Percentiles rank a stretch among this genome's conserved stretches.
Evolutionary conservation across 2,329 filamentous ascomycete species (phyloP).

Genomic region (Penicillium sp.): DNA sequence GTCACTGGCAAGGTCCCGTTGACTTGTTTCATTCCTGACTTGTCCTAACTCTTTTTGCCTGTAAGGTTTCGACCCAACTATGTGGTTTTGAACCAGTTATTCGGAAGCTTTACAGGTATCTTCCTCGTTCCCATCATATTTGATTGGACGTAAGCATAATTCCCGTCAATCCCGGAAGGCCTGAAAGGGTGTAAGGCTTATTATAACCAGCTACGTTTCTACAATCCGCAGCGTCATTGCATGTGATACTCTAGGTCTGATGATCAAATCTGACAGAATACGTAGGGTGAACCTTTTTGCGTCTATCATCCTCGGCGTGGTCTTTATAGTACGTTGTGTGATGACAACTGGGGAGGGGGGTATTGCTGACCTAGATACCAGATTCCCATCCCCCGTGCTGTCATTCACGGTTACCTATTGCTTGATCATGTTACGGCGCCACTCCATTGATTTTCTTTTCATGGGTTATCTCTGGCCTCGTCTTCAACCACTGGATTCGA

Average conservation of each 20-base stretch:
- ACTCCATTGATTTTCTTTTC: slow-evolving; percentile 65
- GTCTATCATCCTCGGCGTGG: slow-evolving; percentile 17
- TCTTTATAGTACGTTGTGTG: slow-evolving; percentile 18
- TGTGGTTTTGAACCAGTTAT: slow-evolving; percentile 48
- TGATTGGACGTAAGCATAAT: slow-evolving; percentile 25
- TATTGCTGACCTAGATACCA: slow-evolving; percentile 2
- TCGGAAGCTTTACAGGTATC: slow-evolving; percentile 66
- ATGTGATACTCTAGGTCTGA: not conserved
- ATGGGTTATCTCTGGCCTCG: slow-evolving; percentile 57
- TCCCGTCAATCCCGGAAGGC: not conserved
- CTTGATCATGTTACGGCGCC: slow-evolving; percentile 37
- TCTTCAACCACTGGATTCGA: slow-evolving; percentile 40
- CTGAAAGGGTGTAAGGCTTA: not conserved
- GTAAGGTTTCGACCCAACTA: slow-evolving; percentile 59
- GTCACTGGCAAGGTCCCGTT: slow-evolving; percentile 57
- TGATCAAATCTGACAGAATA: slow-evolving; percentile 1
- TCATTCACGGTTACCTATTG: slow-evolving; percentile 19
- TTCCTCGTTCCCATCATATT: slow-evolving; percentile 65
- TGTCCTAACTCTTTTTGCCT: not conserved
- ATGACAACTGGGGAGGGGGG: not conserved
- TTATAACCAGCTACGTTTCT: slow-evolving; percentile 16
- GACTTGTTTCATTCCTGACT: not conserved
- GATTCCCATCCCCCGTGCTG: slow-evolving; percentile 6
- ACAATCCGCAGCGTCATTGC: slow-evolving; percentile 21
- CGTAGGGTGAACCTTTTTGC: slow-evolving; percentile 25